Conservation (phyloP, 495 filamentous ascomycete genomes). For the Penicillium arizonense region DNA sequence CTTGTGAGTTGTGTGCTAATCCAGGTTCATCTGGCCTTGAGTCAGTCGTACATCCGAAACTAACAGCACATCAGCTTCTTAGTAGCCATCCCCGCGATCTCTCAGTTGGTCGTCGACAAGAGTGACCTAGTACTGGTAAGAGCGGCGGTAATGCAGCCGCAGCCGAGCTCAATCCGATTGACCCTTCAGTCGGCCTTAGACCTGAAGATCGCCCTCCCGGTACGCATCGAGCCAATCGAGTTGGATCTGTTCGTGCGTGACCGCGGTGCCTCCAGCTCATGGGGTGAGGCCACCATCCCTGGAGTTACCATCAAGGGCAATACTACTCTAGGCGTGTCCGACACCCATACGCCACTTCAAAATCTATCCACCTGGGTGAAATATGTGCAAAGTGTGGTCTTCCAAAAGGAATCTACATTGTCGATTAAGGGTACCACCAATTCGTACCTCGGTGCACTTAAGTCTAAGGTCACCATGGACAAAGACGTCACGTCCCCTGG, state of each 20-base stretch:
- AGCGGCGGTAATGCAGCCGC: constrained; percentile 33
- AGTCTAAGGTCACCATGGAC: constrained; percentile 33
- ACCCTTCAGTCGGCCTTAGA: constrained; percentile 34
- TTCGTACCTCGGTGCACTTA: constrained; percentile 34
- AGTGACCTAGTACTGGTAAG: constrained; percentile 36
- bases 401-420: constrained; percentile 26
- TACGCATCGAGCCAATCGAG: constrained; percentile 36
- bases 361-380: constrained; percentile 29
- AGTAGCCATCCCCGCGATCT: constrained; percentile 41
- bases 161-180: constrained; percentile 29
- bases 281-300: constrained; percentile 22
- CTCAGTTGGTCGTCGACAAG: constrained; percentile 40
- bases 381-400: constrained; percentile 35
- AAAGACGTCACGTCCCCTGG: constrained; percentile 36
- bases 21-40: no score
- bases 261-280: constrained; percentile 23
- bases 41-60: neutral
- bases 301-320: constrained; percentile 33
- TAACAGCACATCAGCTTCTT: constrained; percentile 32
- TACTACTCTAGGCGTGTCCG: constrained; percentile 28
- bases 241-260: constrained; percentile 35
- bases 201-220: constrained; percentile 32
- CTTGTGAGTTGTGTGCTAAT: constrained; percentile 27
- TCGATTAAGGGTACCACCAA: constrained; percentile 31
- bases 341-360: constrained; percentile 22